Percentiles rank a stretch among this genome's conserved stretches.
Evolutionary conservation across 2,329 filamentous ascomycete genomes (phyloP).

Genomic region (Talaromyces sp.): DNA sequence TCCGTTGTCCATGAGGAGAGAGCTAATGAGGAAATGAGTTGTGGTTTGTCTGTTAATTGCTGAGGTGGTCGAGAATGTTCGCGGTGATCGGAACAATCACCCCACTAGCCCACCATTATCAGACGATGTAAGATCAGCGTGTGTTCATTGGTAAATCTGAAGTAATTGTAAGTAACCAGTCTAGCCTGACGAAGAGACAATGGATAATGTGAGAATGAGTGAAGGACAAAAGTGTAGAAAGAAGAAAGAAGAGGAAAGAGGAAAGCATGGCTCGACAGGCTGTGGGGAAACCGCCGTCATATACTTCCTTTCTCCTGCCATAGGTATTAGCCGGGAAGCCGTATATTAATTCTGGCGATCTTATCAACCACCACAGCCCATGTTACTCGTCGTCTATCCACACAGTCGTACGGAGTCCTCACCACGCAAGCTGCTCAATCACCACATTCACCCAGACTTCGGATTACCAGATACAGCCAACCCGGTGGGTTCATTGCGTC

Average conservation of each 20-base stretch:
- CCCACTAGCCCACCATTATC: conserved; percentile 10
- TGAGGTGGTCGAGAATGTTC: not conserved
- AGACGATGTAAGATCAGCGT: not conserved
- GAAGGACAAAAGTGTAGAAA: not conserved
- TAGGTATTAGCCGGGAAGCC: no score
- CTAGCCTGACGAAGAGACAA: not conserved
- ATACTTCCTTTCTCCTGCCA: not conserved
- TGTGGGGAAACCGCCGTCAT: not conserved
- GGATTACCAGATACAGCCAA: conserved; percentile 13
- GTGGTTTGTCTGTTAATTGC: not conserved
- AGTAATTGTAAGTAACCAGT: no score
- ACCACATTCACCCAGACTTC: not conserved
- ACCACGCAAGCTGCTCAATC: not conserved
- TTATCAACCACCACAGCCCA: not conserved
- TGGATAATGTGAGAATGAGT: not conserved
- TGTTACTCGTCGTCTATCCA: not conserved
- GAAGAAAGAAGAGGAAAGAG: not conserved
- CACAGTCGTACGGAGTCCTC: not conserved
- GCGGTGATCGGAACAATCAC: conserved; percentile 6
- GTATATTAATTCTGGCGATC: not conserved
- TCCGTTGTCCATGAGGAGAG: not conserved
- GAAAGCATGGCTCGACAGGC: not conserved
- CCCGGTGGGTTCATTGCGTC: conserved; percentile 21
- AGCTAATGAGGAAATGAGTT: no score
- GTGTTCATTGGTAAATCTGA: not conserved